Percentiles rank a stretch among this genome's conserved stretches.
phyloP scores from a whole-genome alignment of 140 eudicot species.

The Bidens hawaiensis region DNA sequence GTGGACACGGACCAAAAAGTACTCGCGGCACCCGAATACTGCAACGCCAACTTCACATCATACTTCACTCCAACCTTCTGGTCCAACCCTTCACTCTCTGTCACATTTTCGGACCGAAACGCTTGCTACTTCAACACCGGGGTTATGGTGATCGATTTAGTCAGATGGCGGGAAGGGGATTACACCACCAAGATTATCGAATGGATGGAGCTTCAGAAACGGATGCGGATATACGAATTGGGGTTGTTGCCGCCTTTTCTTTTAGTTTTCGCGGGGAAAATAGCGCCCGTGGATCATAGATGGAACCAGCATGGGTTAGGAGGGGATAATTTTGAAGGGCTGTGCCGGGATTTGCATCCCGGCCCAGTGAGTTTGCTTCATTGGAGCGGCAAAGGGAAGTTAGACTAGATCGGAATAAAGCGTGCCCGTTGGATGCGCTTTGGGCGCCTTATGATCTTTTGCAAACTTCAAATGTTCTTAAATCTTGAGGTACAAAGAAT shows the following conservation, averaged over 20 bases:
- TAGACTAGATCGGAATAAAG: constrained; percentile 60
- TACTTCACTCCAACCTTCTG: constrained; percentile 93
- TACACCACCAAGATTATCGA: constrained; percentile 62
- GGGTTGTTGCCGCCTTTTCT: constrained; percentile 86
- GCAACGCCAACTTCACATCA: constrained; percentile 74
- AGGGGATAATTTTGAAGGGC: constrained; percentile 77
- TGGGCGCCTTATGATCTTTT: constrained; percentile 98
- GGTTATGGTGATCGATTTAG: constrained; percentile 79
- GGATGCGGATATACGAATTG: constrained; percentile 86
- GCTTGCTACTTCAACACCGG: constrained; percentile 94
- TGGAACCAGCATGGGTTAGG: constrained; percentile 98
- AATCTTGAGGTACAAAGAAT: constrained; percentile 44
- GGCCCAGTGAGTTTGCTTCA: constrained; percentile 96
- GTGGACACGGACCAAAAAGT: constrained; percentile 29
- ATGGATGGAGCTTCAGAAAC: constrained; percentile 94
- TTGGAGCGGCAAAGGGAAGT: constrained; percentile 96
- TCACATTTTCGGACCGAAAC: constrained; percentile 56
- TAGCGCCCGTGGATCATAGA: constrained; percentile 83
- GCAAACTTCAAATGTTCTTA: constrained; percentile 54
- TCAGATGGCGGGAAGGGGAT: constrained; percentile 66
- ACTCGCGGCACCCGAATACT: constrained; percentile 87
- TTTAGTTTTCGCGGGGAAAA: constrained; percentile 79
- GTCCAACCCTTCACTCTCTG: constrained; percentile 81
- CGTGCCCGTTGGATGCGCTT: constrained; percentile 77
- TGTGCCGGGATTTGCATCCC: constrained; percentile 81